Conservation (phyloP, 108 stramenopile genomes). For the Parietichytrium sp. region DNA sequence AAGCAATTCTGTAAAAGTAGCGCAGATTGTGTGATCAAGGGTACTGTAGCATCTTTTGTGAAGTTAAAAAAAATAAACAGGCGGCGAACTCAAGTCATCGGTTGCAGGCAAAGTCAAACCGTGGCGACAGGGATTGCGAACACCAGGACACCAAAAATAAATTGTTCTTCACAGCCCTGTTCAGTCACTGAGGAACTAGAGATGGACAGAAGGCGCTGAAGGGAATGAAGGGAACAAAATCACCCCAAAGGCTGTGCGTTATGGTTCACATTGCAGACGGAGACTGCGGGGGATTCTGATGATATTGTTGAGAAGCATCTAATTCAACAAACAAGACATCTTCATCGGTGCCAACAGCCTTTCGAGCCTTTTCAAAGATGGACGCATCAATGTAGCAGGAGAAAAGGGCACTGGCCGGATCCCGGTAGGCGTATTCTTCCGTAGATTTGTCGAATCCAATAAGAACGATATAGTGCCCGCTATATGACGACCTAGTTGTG, state of each 20-base stretch:
- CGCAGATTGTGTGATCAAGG: too few species aligned
- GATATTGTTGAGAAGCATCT: not conserved
- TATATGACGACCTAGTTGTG: not conserved
- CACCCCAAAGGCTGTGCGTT: not conserved
- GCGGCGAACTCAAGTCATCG: too few species aligned
- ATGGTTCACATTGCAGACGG: not conserved
- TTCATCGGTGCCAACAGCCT: not conserved
- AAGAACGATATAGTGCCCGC: slow-evolving; percentile 7
- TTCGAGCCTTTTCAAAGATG: not conserved
- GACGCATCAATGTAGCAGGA: not conserved
- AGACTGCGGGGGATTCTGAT: not conserved
- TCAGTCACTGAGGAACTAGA: not conserved
- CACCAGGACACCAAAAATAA: not conserved
- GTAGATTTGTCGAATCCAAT: not conserved
- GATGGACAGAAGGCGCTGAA: not conserved
- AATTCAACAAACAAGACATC: not conserved
- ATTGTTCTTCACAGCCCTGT: not conserved
- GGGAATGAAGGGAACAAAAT: not conserved
- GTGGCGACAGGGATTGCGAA: too few species aligned
- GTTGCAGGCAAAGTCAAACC: too few species aligned
- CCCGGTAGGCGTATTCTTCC: not conserved
- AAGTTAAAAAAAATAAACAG: too few species aligned
- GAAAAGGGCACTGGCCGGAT: not conserved
- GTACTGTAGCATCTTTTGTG: too few species aligned
- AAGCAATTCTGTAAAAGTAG: too few species aligned